Conservation (phyloP, 2,329 filamentous ascomycete genomes). For the Setomelanomma holmii region DNA sequence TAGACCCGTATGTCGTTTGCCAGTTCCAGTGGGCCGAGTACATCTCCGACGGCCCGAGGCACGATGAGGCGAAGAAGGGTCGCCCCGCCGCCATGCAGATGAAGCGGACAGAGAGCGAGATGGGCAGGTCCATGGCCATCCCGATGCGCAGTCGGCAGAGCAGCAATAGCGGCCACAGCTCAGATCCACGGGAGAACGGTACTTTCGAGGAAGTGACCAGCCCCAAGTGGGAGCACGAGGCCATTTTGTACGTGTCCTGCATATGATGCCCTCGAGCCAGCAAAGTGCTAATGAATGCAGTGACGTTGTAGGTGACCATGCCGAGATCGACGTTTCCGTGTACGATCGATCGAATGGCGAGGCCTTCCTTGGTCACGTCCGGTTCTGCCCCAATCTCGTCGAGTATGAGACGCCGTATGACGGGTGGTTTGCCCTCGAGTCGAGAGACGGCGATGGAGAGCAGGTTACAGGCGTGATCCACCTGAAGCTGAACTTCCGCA, state of each 20-base stretch:
- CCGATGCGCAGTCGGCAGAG: slow-evolving; percentile 97
- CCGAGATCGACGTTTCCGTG: slow-evolving; percentile 89
- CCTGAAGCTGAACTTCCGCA: slow-evolving; percentile 84
- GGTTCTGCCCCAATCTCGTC: slow-evolving; percentile 75
- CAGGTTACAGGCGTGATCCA: slow-evolving; percentile 85
- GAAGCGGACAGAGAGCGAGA: slow-evolving; percentile 77
- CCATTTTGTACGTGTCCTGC: slow-evolving; percentile 77
- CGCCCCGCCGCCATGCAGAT: slow-evolving; percentile 54
- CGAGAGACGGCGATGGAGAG: slow-evolving; percentile 80
- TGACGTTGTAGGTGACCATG: slow-evolving; percentile 91
- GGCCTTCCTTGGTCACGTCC: slow-evolving; percentile 88
- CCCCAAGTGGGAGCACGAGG: slow-evolving; percentile 95
- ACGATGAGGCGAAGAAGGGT: slow-evolving; percentile 59
- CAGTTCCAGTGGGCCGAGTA: slow-evolving; percentile 97
- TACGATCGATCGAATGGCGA: slow-evolving; percentile 88
- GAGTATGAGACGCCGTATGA: slow-evolving; percentile 74
- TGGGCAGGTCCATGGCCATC: slow-evolving; percentile 87
- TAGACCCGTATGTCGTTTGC: slow-evolving; percentile 92
- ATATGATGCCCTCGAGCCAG: neutral
- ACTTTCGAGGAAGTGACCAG: slow-evolving; percentile 74
- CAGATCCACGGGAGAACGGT: slow-evolving; percentile 58
- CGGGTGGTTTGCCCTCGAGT: slow-evolving; percentile 84
- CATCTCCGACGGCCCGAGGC: slow-evolving; percentile 84
- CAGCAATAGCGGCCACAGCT: slow-evolving; percentile 87
- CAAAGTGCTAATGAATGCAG: slow-evolving; percentile 56